Base-by-base conservation (phyloP, 2,329 filamentous ascomycete genomes). In the Sclerotinia minor region DNA sequence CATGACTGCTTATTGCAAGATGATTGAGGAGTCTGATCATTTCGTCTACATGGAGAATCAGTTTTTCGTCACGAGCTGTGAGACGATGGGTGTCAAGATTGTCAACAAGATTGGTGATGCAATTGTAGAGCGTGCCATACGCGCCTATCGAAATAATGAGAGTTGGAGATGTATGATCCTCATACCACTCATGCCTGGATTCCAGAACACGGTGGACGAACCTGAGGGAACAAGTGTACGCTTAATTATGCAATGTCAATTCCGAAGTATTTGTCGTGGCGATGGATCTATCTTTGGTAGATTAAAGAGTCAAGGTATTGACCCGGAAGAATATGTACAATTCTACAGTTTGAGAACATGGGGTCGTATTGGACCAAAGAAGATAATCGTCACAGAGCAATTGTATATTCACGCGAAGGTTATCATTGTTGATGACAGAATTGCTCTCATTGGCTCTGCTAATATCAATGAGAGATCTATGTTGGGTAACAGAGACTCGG, bases 11-110 rank as follows among this genome's bases (percentile, higher is more conserved):
- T 98, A 98, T 76, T 86, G 96, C 73, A 95, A 96, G 77, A 88
- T 96, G 82, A 99, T 99, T 73, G 90, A 95, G 72, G 90, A 94
- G 71, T 97, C 93, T 1, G 92, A 99, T 59, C 95, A 98, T 78
- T 97, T 97, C 75, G 92, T 98, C 64, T 98, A 99, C 79, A 97
- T 98, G 72, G 95, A 99, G 78, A 99, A 99, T 77, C 95, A 99
- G 76, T 99, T 98, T 80, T 99, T 96, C 81, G 91, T 99, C 78
- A 96, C 92, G 47, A 96, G 92, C 72, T 95, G 92, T 63, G 91
- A 95, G 75, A 93, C 94, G 6, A 88, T 97, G 73, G 91, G 91
- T 64, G 92, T 90, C 17, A 92, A 89, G 76, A 95, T 99, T 71
- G 86, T 92, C 77, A 99, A 99, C 78, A 88, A 89, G 72, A 97